Evolutionary conservation across 1,284 basidiomycete species (phyloP), one percentile per base, ranked within the genome.

Genomic region (Agaricales sp.): DNA sequence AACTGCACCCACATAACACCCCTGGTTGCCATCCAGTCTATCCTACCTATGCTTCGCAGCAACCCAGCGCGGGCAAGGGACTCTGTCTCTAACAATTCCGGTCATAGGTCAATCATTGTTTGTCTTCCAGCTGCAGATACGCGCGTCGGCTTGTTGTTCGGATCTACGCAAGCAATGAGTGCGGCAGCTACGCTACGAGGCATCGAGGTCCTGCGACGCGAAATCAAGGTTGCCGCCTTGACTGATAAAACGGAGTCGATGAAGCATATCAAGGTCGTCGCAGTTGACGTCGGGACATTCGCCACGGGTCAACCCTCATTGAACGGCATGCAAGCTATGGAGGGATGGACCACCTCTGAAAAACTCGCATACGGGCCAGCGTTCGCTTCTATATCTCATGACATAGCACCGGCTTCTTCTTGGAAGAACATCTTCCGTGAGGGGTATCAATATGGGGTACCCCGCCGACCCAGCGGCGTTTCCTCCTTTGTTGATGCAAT

Each of bases 1-100:
- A 77, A 70, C 48, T 74, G 78, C 1, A 81, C 86, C 0, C 87
- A 90, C 56, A 69, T 88, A 54, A 78, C 78, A 2, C 87, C 87
- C 14, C 70, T 90, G 39, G 79, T 82, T 55, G 73, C 81, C 50
- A 73, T 90, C 41, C 87, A 90, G 56, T 74, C 80, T 1, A 73
- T 93, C 20, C 67, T 90, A 25, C 87, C 87, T 3, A 69, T 87
- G 22, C 68, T 90, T 41, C 82, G 87, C 50, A 72, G 75, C 16
- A 74, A 74, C 20, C 71, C 80, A 2, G 70, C 73, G 46, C 68
- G 78, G 41, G 62, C 69, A 2, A 68, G 67, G 23, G 78, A 74
- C 58, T 65, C 67, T 43, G 73, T 72, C 39, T 75, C 70, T 58
- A 80, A 80, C 30, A n/a, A 35, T n/a, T 8, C 30, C 8, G 30